phyloP scores from a whole-genome alignment of 805 yeast genomes.

The Candida easanensis region DNA sequence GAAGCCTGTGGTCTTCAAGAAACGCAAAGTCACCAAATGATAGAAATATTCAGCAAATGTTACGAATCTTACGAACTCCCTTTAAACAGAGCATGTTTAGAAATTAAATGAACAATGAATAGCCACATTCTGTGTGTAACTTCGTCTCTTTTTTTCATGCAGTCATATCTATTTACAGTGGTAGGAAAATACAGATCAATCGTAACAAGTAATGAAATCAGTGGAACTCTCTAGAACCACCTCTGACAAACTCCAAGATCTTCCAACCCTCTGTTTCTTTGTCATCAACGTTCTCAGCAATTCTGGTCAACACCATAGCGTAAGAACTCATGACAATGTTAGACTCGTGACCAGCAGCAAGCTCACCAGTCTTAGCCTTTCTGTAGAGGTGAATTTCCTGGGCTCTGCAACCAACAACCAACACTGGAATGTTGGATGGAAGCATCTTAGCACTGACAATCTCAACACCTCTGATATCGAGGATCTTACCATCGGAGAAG shows the following conservation, averaged over 20 bases:
- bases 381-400: slow-evolving; percentile 91
- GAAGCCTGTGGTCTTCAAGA: slow-evolving; percentile 19
- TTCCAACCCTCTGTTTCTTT: slow-evolving; percentile 97
- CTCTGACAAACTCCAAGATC: slow-evolving; percentile 89
- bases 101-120: neutral
- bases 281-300: slow-evolving; percentile 88
- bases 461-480: slow-evolving; percentile 94
- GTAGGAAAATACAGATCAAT: neutral
- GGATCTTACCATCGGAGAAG: slow-evolving; percentile 84
- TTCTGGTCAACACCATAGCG: slow-evolving; percentile 92
- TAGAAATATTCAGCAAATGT: neutral
- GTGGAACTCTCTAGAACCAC: slow-evolving; percentile 79
- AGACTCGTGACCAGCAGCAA: slow-evolving; percentile 95
- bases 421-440: slow-evolving; percentile 88
- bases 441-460: slow-evolving; percentile 82
- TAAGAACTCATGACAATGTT: slow-evolving; percentile 91
- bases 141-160: slow-evolving; percentile 4
- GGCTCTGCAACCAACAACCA: slow-evolving; percentile 92
- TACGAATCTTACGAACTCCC: neutral
- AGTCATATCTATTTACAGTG: slow-evolving; percentile 11
- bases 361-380: slow-evolving; percentile 86
- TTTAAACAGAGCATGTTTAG: neutral
- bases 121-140: neutral
- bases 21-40: slow-evolving; percentile 17
- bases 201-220: slow-evolving; percentile 3